phyloP scores from a whole-genome alignment of 2,329 filamentous ascomycete species.

The Botrytis porri region DNA sequence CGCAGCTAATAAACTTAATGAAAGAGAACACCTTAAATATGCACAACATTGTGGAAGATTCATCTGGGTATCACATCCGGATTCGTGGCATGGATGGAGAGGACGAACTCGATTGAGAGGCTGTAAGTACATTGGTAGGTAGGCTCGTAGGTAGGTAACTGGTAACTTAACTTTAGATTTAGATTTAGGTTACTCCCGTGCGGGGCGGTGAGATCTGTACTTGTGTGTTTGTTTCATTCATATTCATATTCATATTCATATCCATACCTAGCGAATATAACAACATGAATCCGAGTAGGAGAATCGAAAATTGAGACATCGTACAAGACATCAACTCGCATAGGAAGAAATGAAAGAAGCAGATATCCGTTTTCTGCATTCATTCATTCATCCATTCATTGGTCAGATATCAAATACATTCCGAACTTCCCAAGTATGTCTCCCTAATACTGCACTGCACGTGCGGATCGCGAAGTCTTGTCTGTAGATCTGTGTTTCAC shows the following conservation, averaged over 20 bases:
- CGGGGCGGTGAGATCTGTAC: neutral
- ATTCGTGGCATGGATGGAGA: neutral
- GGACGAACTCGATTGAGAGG: neutral
- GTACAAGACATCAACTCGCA: neutral
- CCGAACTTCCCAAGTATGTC: neutral
- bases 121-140: neutral
- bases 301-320: too few species aligned
- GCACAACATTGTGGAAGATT: neutral
- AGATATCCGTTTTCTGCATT: neutral
- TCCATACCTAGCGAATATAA: too few species aligned
- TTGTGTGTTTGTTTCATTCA: neutral
- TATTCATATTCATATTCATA: too few species aligned
- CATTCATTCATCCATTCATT: too few species aligned
- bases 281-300: too few species aligned
- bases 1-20: neutral
- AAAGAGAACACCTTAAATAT: neutral
- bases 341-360: neutral
- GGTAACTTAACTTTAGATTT: too few species aligned
- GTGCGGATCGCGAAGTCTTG: neutral
- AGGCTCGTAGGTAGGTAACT: neutral
- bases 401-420: neutral
- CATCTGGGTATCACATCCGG: neutral
- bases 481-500: neutral
- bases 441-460: neutral
- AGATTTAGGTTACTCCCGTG: conserved; percentile 1